phyloP scores from a whole-genome alignment of 257 asterid genomes.

The Lycium ferocissimum region DNA sequence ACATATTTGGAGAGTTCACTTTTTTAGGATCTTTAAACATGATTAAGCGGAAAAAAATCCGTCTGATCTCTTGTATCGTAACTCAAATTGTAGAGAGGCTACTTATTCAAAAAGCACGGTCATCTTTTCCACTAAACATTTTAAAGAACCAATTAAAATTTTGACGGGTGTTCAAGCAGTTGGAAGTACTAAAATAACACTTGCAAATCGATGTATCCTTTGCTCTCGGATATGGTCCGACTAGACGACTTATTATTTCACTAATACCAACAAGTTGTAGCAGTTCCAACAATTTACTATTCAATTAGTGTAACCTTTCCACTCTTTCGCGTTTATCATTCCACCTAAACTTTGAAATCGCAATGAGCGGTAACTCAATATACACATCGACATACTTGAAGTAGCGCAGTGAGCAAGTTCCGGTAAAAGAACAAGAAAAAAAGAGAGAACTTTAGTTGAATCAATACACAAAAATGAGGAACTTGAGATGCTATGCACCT shows the following conservation, averaged over 20 bases:
- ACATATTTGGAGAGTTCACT: too few species aligned
- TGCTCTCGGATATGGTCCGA: neutral
- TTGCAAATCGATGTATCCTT: neutral
- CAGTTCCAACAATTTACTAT: neutral
- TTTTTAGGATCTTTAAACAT: neutral
- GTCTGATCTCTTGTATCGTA: neutral
- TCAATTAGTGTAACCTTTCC: too few species aligned
- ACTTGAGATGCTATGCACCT: neutral
- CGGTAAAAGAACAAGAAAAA: neutral
- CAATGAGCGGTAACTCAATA: too few species aligned
- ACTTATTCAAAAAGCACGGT: too few species aligned
- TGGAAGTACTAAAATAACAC: neutral
- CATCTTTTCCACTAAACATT: neutral
- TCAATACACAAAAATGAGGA: neutral
- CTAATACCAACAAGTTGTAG: neutral
- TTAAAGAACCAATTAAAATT: neutral
- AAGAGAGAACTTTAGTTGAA: too few species aligned
- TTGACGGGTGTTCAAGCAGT: neutral
- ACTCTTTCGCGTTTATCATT: too few species aligned
- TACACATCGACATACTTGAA: too few species aligned
- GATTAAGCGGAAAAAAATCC: neutral
- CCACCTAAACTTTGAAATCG: too few species aligned
- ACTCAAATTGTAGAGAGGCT: too few species aligned
- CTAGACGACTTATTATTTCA: too few species aligned
- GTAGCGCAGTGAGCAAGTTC: neutral